Evolutionary conservation across 371 early-diverging fungal genomes (phyloP).

Genomic region (Lichtheimia corymbifera): DNA sequence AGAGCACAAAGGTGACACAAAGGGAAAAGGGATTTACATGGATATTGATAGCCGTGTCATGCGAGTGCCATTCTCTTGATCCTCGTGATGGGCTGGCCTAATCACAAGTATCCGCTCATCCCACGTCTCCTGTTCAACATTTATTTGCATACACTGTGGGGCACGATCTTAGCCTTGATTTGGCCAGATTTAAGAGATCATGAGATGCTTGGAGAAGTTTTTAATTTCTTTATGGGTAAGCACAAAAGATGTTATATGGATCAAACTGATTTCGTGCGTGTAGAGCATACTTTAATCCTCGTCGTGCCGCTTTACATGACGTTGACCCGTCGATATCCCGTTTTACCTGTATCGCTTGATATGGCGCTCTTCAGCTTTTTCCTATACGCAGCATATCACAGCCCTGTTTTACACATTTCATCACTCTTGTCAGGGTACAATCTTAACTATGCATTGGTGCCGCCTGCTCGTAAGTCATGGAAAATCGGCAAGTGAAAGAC

Average conservation of each 20-base stretch:
- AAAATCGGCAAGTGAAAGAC: constrained; percentile 4
- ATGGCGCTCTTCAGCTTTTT: constrained; percentile 57
- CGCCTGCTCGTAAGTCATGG: constrained; percentile 49
- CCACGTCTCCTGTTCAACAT: constrained; percentile 57
- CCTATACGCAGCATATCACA: constrained; percentile 57
- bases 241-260: no score
- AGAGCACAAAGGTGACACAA: no score
- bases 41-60: constrained; percentile 55
- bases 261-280: no score
- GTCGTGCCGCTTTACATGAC: constrained; percentile 54
- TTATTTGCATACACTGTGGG: constrained; percentile 60
- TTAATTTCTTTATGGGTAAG: constrained; percentile 58
- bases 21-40: not conserved
- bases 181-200: constrained; percentile 60
- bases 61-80: constrained; percentile 52
- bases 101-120: constrained; percentile 30
- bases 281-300: constrained; percentile 56
- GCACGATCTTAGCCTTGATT: constrained; percentile 49
- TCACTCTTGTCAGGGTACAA: constrained; percentile 55
- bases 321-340: constrained; percentile 49
- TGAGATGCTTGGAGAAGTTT: constrained; percentile 53
- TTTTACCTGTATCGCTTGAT: constrained; percentile 44
- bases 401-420: constrained; percentile 46
- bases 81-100: constrained; percentile 51
- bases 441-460: constrained; percentile 58